Evolutionary conservation across 495 filamentous ascomycete genomes (phyloP), one percentile per base, ranked within the genome.

Genomic region (Trichoderma parareesei): DNA sequence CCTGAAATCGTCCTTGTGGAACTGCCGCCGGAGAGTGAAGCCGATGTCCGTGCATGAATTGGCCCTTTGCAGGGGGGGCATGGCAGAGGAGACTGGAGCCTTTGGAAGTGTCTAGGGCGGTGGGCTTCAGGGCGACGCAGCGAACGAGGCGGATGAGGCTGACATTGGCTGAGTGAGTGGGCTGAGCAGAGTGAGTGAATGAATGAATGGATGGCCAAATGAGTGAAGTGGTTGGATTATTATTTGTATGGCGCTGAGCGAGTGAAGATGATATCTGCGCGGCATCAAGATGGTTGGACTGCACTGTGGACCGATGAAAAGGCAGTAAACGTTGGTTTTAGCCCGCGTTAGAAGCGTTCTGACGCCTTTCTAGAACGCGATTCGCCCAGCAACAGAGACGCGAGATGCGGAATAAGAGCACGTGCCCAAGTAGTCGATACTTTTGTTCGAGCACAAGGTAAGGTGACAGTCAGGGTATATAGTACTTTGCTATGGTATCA

Each of bases 21-120:
- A 97, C 40, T 94, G 89, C 11, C 86, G 83, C 38, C 88, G 85
- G 9, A 98, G 80, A 8, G 91, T 91, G 72, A 93, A 96, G 66
- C 96, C 90, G 62, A 95, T 80, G 73, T 98, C 93, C 37, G 75
- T 77, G 64, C 78, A 74, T 3, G 80, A 83, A 60, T 78, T 76
- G 13, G 70, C 74, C 67, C 80, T 77, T 37, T 68, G 60, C 41
- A 77, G 66, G 64, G 73, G 70, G 48, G 78, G 73, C 78, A 81
- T 82, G 53, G 33, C 53, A 33, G 53, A 57, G 53, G 10, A 27
- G 5, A 57, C 37, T 10, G 27, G 27, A 27, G 27, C 27, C 27
- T 27, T 27, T 27, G 27, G 1, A 27, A 27, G 27, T 27, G 27
- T 27, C 27, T 27, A 2, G 27, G 27, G 27, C 27, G 27, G 27